Base-by-base conservation (phyloP, 345 rosid genomes). In the Pistacia atlantica region DNA sequence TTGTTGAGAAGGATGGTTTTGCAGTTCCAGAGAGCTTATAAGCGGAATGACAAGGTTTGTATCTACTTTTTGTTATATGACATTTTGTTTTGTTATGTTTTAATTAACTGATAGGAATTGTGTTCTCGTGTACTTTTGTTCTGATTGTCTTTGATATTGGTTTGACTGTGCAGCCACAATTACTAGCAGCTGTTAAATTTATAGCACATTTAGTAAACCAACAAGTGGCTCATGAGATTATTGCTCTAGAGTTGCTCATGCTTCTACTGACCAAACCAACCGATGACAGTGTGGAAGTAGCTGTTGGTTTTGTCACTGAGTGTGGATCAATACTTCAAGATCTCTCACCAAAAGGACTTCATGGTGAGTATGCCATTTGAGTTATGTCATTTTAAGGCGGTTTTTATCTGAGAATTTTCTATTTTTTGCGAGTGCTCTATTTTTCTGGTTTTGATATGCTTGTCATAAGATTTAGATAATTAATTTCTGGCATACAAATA, bases 281-380 rank as follows among this genome's bases (percentile, higher is more conserved):
- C 4, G 98, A 92, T 75, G 97, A 96, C 79, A 96, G 97, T 77
- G 99, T 96, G 20, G 99, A 93, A 84, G 99, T 96, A 18, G 98
- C 97, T 75, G 97, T 90, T 69, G 99, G 98, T 11, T 92, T 96
- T 54, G 92, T 93, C 12, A 92, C 90, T 0, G 97, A 96, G 62
- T 89, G 97, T 85, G 99, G 99, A 71, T 93, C 98, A 2, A 84
- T 92, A 80, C 97, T 93, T 73, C 98, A 91, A 82, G 98, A 93
- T 75, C 84, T 91, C 73, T 86, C 97, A 63, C 97, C 98, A 16
- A 96, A 86, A 88, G 98, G 97, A 80, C 78, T 92, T 67, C 87
- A 92, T 81, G 97, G 97, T 93, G 80, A 60, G 84, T 82, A 64
- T 77, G 9, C 72, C 5, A n/a, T 56, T 25, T 25, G 25, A 38